Conservation (phyloP, 371 early-diverging fungal genomes). For the Apophysomyces variabilis region DNA sequence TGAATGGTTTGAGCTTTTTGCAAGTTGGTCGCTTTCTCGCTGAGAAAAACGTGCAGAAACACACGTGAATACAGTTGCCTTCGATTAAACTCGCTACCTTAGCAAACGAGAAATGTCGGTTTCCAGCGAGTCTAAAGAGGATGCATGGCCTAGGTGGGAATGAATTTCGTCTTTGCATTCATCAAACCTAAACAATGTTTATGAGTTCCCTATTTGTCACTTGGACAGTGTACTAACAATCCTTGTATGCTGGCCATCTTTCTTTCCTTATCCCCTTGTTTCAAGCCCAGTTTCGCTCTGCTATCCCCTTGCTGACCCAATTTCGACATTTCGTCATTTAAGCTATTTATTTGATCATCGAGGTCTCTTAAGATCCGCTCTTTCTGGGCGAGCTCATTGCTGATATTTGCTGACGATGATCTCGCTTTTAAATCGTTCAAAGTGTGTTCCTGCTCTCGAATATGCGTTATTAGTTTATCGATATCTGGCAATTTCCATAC, state of each 20-base stretch:
- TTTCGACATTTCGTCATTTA: slow-evolving; percentile 54
- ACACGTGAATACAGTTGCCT: background rate
- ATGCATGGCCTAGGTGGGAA: slow-evolving; percentile 24
- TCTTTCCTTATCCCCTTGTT: slow-evolving; percentile 47
- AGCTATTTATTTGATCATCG: slow-evolving; percentile 33
- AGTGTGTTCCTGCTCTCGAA: background rate
- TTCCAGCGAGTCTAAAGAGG: slow-evolving; percentile 32
- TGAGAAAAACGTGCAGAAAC: background rate
- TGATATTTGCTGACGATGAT: background rate
- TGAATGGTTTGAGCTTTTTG: slow-evolving; percentile 5
- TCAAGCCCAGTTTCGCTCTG: slow-evolving; percentile 60
- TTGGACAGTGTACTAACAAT: slow-evolving; percentile 18
- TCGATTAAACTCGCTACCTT: slow-evolving; percentile 8
- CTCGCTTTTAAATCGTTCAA: background rate
- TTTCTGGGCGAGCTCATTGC: slow-evolving; percentile 24
- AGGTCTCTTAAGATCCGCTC: slow-evolving; percentile 27
- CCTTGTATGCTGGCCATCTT: slow-evolving; percentile 34
- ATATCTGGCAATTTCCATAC: slow-evolving; percentile 4
- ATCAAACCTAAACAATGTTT: slow-evolving; percentile 17
- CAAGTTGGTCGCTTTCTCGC: slow-evolving; percentile 3
- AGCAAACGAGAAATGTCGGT: slow-evolving; percentile 22
- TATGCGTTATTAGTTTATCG: background rate
- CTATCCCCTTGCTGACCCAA: slow-evolving; percentile 62
- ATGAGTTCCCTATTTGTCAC: slow-evolving; percentile 13
- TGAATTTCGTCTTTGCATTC: slow-evolving; percentile 38